Percentiles rank a stretch among this genome's conserved stretches.
Conservation (phyloP, 2,329 filamentous ascomycete species). For the Chaetomium sp. region DNA sequence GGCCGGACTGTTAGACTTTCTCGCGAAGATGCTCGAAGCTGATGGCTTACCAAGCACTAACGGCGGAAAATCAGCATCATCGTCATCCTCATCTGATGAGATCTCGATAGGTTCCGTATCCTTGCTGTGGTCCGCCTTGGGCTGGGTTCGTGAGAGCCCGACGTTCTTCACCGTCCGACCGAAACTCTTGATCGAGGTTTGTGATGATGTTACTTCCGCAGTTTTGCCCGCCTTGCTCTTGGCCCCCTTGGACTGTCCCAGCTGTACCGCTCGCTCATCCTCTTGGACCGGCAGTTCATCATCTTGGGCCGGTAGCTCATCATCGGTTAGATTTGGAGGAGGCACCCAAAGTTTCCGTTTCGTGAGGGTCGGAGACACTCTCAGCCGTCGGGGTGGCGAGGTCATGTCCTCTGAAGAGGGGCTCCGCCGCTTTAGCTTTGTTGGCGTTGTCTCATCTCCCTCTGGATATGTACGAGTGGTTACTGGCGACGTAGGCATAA, state of each 20-base stretch:
- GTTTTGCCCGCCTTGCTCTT: conserved; percentile 17
- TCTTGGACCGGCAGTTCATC: conserved; percentile 21
- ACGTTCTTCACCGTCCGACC: conserved; percentile 5
- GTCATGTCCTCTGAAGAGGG: neutral
- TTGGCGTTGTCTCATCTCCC: neutral
- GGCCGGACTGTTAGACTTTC: too few relatives aligned
- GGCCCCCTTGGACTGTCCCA: conserved; percentile 17
- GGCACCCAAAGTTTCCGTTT: neutral
- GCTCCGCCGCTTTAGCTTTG: neutral
- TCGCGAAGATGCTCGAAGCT: neutral
- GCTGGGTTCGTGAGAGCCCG: neutral
- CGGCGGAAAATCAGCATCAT: neutral
- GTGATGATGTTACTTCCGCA: neutral
- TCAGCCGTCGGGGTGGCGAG: neutral
- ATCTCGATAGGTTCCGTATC: conserved; percentile 2
- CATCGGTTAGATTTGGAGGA: too few relatives aligned
- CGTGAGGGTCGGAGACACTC: neutral
- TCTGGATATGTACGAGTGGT: neutral
- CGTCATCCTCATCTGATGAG: conserved; percentile 7
- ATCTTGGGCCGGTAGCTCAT: conserved; percentile 34
- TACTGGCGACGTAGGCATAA: conserved; percentile 8
- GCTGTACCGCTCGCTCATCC: neutral
- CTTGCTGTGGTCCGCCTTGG: neutral
- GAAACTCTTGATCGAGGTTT: conserved; percentile 13
- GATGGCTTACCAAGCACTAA: neutral